Base-by-base conservation (phyloP, 176 grass and related monocot genomes). In the Echinochloa phyllopogon region DNA sequence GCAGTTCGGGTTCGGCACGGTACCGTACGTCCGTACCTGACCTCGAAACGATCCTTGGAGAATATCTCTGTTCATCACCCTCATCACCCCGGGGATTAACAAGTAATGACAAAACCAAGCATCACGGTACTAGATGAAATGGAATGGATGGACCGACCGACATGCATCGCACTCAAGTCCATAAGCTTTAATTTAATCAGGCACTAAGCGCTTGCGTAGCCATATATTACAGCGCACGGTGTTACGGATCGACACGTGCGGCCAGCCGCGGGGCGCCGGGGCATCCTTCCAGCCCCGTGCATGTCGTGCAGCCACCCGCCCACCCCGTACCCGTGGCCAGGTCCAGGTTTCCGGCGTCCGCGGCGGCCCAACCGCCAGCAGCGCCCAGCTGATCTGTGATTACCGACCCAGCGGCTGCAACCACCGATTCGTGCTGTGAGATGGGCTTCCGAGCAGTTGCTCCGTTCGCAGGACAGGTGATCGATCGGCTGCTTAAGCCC, bases 291-390 rank as follows among this genome's bases (percentile, higher is more conserved):
- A 33, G 25, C 49, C 9, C 27, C 27, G 73, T 14, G 50, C 72
- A 51, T 11, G 73, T 17, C 51, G 51, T 8, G 37, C 74, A 40
- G 37, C n/a, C n/a, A n/a, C n/a, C n/a, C n/a, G n/a, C n/a, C n/a
- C n/a, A n/a, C n/a, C n/a, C n/a, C n/a, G n/a, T n/a, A n/a, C n/a
- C n/a, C n/a, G n/a, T n/a, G n/a, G n/a, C n/a, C n/a, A n/a, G n/a
- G n/a, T n/a, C n/a, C n/a, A 41, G 51, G 50, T 57, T 40, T 40
- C 73, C 50, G 74, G 74, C 37, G 74, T 57, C 52, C 74, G 17
- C 73, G 33, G 50, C 72, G 50, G 33, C 72, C 27, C 72, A 38
- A 36, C 36, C 50, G 50, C 73, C 51, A 55, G 36, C 73, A 56
- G 18, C 33, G 8, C 36, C 68, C 68, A 43, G 24, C 52, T 4